Evolutionary conservation across 1,284 basidiomycete species (phyloP).

Genomic region (Puccinia triticina): DNA sequence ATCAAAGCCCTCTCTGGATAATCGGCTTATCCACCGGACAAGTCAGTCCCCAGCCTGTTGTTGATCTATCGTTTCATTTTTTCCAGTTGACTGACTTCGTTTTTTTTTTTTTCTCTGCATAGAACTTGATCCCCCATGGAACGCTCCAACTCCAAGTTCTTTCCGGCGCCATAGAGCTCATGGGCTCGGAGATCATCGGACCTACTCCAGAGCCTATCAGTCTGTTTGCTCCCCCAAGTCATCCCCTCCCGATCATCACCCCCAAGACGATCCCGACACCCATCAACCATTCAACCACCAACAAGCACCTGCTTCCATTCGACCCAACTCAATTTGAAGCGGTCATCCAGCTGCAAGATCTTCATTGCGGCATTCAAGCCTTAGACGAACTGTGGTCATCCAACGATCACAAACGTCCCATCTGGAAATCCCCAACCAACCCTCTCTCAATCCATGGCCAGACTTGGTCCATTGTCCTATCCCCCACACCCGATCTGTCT

Average conservation of each 20-base stretch:
- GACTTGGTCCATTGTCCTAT: constrained; percentile 39
- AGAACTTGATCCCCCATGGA: constrained; percentile 19
- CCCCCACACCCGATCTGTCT: constrained; percentile 23
- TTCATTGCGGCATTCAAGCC: constrained; percentile 28
- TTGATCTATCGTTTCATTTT: background rate
- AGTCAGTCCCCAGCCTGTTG: background rate
- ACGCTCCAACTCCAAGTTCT: background rate
- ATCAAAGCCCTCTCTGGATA: background rate
- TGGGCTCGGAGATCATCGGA: background rate
- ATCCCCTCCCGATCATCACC: constrained; percentile 42
- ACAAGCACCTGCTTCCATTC: background rate
- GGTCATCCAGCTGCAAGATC: constrained; percentile 31
- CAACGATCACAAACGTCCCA: constrained; percentile 16
- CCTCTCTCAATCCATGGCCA: background rate
- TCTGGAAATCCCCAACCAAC: constrained; percentile 21
- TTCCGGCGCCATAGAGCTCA: background rate
- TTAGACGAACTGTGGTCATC: constrained; percentile 40
- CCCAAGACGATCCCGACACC: background rate
- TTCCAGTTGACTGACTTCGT: background rate
- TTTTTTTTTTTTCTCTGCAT: too few species aligned
- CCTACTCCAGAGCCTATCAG: background rate
- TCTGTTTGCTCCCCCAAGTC: constrained; percentile 41
- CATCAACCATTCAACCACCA: background rate
- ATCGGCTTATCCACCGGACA: background rate
- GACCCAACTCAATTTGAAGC: constrained; percentile 28